A percentile compares a stretch with the other conserved stretches of the same genome.
Evolutionary conservation across 1,284 basidiomycete species (phyloP).

Genomic region (Ganoderma lucidum): DNA sequence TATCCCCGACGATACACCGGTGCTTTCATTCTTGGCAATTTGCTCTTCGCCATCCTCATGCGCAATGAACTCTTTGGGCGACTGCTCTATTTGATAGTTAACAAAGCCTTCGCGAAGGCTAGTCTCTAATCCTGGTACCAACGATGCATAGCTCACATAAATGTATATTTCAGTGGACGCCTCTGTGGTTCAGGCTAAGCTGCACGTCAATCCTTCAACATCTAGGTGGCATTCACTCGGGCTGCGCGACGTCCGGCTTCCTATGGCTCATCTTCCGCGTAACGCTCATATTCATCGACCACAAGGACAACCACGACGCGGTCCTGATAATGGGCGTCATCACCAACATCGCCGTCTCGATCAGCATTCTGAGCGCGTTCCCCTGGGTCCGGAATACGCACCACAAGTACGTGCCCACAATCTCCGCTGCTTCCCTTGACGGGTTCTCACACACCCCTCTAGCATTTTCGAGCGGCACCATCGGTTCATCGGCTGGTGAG

Average conservation of each 20-base stretch:
- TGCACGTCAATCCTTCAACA: slow-evolving; percentile 73
- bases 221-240: slow-evolving; percentile 76
- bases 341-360: slow-evolving; percentile 62
- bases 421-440: slow-evolving; percentile 15
- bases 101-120: slow-evolving; percentile 70
- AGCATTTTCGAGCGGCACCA: slow-evolving; percentile 76
- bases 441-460: slow-evolving; percentile 30
- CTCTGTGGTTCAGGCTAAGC: slow-evolving; percentile 64
- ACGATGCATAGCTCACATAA: neutral
- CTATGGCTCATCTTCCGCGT: slow-evolving; percentile 70
- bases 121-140: neutral
- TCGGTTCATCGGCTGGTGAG: slow-evolving; percentile 74
- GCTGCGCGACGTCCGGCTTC: slow-evolving; percentile 69
- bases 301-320: slow-evolving; percentile 59
- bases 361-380: slow-evolving; percentile 68
- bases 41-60: slow-evolving; percentile 49
- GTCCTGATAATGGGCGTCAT: slow-evolving; percentile 65
- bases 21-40: slow-evolving; percentile 65
- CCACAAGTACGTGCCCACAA: slow-evolving; percentile 60
- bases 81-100: slow-evolving; percentile 62
- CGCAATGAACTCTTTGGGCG: slow-evolving; percentile 68
- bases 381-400: slow-evolving; percentile 74
- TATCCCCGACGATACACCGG: slow-evolving; percentile 67
- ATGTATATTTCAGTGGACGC: slow-evolving; percentile 59
- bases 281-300: slow-evolving; percentile 59